These are phyloP conservation scores for Colletotrichum sp. DNA, from an alignment of 2,329 filamentous ascomycete genomes.

Conservation along the genomic window DNA sequence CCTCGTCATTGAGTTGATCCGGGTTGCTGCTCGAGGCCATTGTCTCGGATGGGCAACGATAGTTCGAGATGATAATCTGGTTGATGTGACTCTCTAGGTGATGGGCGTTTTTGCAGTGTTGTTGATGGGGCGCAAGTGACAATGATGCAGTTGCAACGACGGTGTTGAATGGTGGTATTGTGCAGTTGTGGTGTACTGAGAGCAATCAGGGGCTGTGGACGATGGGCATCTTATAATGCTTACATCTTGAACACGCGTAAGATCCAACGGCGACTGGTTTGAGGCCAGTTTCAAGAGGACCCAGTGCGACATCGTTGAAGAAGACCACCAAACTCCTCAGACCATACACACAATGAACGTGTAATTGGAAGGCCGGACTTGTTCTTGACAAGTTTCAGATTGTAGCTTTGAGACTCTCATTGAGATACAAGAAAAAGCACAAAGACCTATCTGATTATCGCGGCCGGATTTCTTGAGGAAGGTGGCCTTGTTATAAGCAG, in stretches of 20 bases:
- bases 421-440: background rate
- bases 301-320: background rate
- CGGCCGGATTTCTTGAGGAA: background rate
- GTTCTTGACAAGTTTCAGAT: background rate
- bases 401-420: background rate
- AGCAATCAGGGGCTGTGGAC: background rate
- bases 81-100: background rate
- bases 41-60: background rate
- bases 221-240: background rate
- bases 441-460: background rate
- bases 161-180: background rate
- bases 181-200: background rate
- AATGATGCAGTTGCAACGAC: background rate
- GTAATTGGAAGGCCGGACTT: background rate
- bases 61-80: background rate
- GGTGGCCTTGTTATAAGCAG: background rate
- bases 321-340: background rate
- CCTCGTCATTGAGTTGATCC: background rate
- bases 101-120: background rate
- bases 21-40: background rate
- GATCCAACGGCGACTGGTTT: background rate
- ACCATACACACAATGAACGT: background rate
- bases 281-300: background rate
- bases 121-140: background rate
- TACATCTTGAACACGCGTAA: background rate